Conservation (phyloP, 495 filamentous ascomycete species). For the Stereocaulon alpinum region DNA sequence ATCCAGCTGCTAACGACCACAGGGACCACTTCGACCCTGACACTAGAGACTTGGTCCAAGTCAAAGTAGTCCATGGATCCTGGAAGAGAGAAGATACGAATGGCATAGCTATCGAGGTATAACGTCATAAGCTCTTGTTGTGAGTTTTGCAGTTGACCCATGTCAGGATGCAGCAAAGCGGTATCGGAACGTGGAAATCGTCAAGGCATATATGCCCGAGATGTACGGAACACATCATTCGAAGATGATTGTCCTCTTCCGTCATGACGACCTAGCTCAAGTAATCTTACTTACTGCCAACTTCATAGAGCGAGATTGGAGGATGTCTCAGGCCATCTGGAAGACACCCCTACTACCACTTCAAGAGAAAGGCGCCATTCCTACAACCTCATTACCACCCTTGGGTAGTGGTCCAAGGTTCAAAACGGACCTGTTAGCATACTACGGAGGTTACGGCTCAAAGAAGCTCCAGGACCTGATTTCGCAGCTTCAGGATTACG, state of each 20-base stretch:
- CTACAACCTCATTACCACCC: not conserved
- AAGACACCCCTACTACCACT: conserved; percentile 61
- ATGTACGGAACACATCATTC: conserved; percentile 81
- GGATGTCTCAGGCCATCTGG: conserved; percentile 79
- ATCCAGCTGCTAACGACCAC: not conserved
- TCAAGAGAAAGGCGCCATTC: not conserved
- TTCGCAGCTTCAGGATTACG: conserved; percentile 48
- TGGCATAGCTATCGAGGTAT: conserved; percentile 51
- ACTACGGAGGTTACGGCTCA: conserved; percentile 58
- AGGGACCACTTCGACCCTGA: conserved; percentile 56
- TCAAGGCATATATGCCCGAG: conserved; percentile 73
- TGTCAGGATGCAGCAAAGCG: conserved; percentile 45
- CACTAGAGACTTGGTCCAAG: conserved; percentile 48
- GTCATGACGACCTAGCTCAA: conserved; percentile 67
- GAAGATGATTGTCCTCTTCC: conserved; percentile 77
- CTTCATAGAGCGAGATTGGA: conserved; percentile 78
- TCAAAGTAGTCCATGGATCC: conserved; percentile 77
- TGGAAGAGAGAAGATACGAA: conserved; percentile 67
- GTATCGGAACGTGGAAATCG: conserved; percentile 59
- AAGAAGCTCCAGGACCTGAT: conserved; percentile 43
- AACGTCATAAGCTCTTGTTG: not conserved
- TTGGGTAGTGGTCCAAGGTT: conserved; percentile 59
- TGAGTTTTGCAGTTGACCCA: not conserved
- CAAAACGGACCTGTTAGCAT: conserved; percentile 64
- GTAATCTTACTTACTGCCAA: conserved; percentile 85